These are phyloP conservation scores for Neopestalotiopsis clavispora DNA, from an alignment of 2,329 filamentous ascomycete genomes.

Conservation along the genomic window DNA sequence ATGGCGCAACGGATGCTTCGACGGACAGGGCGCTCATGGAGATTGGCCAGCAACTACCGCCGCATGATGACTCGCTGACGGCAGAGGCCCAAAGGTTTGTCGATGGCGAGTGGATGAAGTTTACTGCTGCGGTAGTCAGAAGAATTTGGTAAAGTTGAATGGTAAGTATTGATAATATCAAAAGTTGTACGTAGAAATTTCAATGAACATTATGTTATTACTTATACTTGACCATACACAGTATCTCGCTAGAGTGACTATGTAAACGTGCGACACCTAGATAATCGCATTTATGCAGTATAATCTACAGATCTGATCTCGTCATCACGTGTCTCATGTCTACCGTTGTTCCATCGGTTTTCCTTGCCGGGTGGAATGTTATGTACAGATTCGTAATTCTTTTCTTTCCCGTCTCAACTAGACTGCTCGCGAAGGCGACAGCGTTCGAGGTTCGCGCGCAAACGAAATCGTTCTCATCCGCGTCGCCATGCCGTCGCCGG, in stretches of 20 bases:
- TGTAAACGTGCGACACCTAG: no score
- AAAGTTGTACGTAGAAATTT: no score
- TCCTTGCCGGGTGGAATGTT: background rate
- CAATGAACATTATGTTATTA: no score
- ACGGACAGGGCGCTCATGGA: background rate
- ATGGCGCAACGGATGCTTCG: background rate
- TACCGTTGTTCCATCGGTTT: background rate
- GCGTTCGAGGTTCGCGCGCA: slow-evolving; percentile 9
- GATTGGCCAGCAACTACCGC: background rate
- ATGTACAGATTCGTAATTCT: background rate
- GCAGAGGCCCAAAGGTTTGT: background rate
- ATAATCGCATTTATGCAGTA: no score
- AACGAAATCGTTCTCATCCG: slow-evolving; percentile 27
- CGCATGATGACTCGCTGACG: background rate
- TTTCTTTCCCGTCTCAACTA: background rate
- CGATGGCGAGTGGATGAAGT: background rate
- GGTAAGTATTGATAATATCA: background rate
- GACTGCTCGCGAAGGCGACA: slow-evolving; percentile 1
- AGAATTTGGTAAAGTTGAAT: background rate
- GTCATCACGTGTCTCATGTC: background rate
- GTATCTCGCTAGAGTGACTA: no score
- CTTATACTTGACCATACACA: no score
- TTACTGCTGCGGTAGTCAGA: background rate
- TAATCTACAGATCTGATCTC: background rate
- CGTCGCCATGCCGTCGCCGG: slow-evolving; percentile 14